phyloP scores from a whole-genome alignment of 2,329 filamentous ascomycete species.

The Colletotrichum neosansevieriae region DNA sequence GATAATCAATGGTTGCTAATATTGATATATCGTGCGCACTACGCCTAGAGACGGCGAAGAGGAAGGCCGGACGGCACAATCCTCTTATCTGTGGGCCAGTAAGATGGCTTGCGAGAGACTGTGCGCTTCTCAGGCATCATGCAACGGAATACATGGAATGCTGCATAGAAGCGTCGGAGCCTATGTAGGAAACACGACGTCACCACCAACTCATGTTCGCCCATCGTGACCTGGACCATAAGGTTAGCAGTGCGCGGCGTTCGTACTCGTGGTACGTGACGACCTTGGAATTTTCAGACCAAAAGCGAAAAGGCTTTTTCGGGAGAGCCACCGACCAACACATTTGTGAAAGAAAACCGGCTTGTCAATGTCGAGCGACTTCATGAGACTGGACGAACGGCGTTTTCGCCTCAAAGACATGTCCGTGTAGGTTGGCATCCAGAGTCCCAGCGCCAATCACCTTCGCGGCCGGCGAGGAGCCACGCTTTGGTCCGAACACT shows the following conservation, averaged over 20 bases:
- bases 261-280: slow-evolving; percentile 17
- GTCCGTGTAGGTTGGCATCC: slow-evolving; percentile 3
- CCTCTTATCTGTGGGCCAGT: neutral
- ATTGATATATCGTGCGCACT: neutral
- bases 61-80: neutral
- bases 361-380: neutral
- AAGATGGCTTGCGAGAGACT: neutral
- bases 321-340: neutral
- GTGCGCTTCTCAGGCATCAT: slow-evolving; percentile 6
- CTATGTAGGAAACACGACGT: slow-evolving; percentile 1
- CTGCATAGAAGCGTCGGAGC: slow-evolving; percentile 23
- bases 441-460: slow-evolving; percentile 29
- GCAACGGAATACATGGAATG: slow-evolving; percentile 19
- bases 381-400: slow-evolving; percentile 28
- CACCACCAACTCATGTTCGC: neutral
- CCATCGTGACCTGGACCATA: neutral
- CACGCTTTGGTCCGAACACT: slow-evolving; percentile 5
- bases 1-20: no score
- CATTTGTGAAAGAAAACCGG: slow-evolving; percentile 8
- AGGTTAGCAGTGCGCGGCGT: neutral
- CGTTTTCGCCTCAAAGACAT: neutral
- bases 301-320: neutral
- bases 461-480: neutral
- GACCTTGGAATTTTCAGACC: neutral
- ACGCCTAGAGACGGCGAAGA: neutral